Conservation (phyloP, 495 filamentous ascomycete species). For the Lepidopterella palustris region DNA sequence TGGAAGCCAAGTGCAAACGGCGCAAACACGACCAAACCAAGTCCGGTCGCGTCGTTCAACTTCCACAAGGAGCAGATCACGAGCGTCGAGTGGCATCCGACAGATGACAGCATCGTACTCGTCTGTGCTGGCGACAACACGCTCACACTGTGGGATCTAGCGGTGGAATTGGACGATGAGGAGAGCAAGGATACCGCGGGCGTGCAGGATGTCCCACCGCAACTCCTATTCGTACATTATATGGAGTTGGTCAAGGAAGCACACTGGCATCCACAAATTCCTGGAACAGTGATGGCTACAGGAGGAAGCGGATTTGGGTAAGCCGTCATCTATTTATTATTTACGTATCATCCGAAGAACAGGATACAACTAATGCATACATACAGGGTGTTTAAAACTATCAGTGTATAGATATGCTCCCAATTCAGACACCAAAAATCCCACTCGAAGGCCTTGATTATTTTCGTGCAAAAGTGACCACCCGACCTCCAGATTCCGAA, state of each 20-base stretch:
- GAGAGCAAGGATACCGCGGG: conserved; percentile 85
- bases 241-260: conserved; percentile 88
- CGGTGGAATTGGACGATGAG: conserved; percentile 93
- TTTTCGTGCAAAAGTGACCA: not conserved
- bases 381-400: conserved; percentile 27
- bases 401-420: conserved; percentile 45
- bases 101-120: conserved; percentile 88
- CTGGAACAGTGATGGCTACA: conserved; percentile 83
- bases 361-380: conserved; percentile 11
- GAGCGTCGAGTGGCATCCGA: conserved; percentile 94
- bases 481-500: not conserved
- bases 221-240: conserved; percentile 93
- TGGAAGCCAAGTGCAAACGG: conserved; percentile 66
- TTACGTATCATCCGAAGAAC: not conserved
- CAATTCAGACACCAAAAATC: not conserved
- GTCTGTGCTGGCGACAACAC: conserved; percentile 92
- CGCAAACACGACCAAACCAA: conserved; percentile 44
- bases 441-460: not conserved
- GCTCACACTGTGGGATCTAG: conserved; percentile 92
- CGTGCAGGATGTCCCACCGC: conserved; percentile 83
- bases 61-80: conserved; percentile 97
- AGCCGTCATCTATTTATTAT: conserved; percentile 11
- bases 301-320: conserved; percentile 78
- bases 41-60: conserved; percentile 78
- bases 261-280: conserved; percentile 97